Evolutionary conservation across 257 asterid genomes (phyloP), one percentile per base, ranked within the genome.

Genomic region (Henckelia pumila): DNA sequence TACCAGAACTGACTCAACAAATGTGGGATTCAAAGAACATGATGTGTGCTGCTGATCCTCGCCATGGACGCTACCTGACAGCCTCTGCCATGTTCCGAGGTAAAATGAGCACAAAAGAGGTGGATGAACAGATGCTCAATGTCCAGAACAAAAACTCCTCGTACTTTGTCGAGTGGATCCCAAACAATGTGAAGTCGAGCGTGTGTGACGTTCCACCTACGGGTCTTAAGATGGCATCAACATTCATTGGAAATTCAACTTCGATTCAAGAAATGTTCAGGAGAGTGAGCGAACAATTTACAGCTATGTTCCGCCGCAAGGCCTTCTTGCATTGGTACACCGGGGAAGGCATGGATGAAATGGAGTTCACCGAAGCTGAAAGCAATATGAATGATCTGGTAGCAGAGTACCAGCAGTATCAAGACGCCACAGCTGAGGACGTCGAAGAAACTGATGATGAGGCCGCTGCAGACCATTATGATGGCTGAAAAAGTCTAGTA

Each of bases 41-140:
- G 91, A 85, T 85, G 91, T 85, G 91, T 21, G 91, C 88, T 0
- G 91, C 88, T 6, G 91, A 85, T 56, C 88, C 91, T 1, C 88
- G 91, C 32, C 82, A 85, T 40, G 89, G 92, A 2, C 87, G 92
- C 59, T 85, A 83, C 72, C 73, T 85, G 35, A 83, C 89, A 0
- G 89, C 92, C 73, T 85, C 89, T 1, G 92, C 92, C 70, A 79
- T 85, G 89, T 85, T 85, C 85, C 74, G 89, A 5, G 92, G 92
- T 2, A 85, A 83, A 63, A 85, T 85, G 92, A 85, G 88, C 88
- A 85, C 92, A 5, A 85, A 85, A 60, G 91, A 85, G 60, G 91
- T 82, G 44, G 91, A 85, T 29, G 91, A 85, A 33, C 91, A 85
- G 61, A 82, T 85, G 86, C 79, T 85, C 29, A 83, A 85, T 22